Percentiles rank a stretch among this genome's conserved stretches.
phyloP scores from a whole-genome alignment of 2,329 filamentous ascomycete species.

The Tolypocladium sp. region DNA sequence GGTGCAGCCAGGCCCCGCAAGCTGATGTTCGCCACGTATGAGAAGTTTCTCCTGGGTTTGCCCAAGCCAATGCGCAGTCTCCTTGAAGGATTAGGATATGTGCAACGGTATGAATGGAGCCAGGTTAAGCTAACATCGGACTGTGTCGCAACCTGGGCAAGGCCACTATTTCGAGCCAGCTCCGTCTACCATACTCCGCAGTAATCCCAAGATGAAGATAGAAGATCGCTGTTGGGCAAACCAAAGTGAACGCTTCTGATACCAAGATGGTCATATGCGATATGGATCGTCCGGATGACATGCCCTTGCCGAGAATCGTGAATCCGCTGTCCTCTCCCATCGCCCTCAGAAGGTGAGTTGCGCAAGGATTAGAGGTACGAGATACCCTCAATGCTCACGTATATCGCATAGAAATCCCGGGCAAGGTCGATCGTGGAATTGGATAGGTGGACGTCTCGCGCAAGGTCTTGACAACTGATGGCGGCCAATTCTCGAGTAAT shows the following conservation, averaged over 20 bases:
- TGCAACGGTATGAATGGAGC: too few species aligned
- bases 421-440: not conserved
- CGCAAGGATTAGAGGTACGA: not conserved
- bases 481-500: constrained; percentile 1
- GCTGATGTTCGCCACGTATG: not conserved
- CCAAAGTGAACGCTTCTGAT: not conserved
- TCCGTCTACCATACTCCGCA: constrained; percentile 2
- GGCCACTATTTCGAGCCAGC: not conserved
- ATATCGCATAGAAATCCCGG: constrained; percentile 1
- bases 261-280: constrained; percentile 3
- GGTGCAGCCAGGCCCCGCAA: not conserved
- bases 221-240: not conserved
- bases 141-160: not conserved
- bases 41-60: not conserved
- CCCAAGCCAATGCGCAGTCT: not conserved
- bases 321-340: not conserved
- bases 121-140: not conserved
- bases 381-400: constrained; percentile 1
- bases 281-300: not conserved
- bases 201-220: not conserved
- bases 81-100: not conserved
- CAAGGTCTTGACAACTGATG: not conserved
- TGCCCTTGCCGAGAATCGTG: not conserved
- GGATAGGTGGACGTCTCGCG: not conserved
- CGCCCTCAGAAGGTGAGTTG: not conserved